These are phyloP conservation scores for Eutrema salsugineum DNA, from an alignment of 441 rosid species.

Conservation along the genomic window DNA sequence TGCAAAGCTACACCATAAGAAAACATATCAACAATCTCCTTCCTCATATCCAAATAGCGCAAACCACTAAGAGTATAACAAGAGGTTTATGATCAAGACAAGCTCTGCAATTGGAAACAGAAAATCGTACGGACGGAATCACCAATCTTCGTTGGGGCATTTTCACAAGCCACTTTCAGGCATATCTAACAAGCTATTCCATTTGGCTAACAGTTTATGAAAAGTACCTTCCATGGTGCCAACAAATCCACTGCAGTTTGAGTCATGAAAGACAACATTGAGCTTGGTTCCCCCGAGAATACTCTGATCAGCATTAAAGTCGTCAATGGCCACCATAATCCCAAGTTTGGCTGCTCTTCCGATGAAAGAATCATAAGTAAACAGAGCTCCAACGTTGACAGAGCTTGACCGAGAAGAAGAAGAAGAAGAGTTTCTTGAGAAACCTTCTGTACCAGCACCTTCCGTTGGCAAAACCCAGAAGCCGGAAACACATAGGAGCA, in stretches of 20 bases:
- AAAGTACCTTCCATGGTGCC: constrained; percentile 85
- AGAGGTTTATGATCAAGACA: neutral
- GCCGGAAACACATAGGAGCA: constrained; percentile 33
- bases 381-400: constrained; percentile 66
- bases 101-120: neutral
- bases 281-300: constrained; percentile 54
- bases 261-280: constrained; percentile 44
- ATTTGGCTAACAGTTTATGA: neutral
- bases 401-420: constrained; percentile 44
- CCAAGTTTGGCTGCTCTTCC: constrained; percentile 74
- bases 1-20: constrained; percentile 71
- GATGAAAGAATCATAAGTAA: constrained; percentile 69
- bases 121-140: neutral
- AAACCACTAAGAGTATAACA: neutral
- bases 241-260: constrained; percentile 84
- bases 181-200: neutral
- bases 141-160: neutral
- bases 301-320: constrained; percentile 64
- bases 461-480: constrained; percentile 38
- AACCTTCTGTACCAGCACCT: constrained; percentile 38
- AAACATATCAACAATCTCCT: constrained; percentile 18
- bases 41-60: neutral
- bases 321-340: constrained; percentile 64
- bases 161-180: neutral
- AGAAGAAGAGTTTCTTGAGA: constrained; percentile 27